These are phyloP conservation scores for Cladophialophora carrionii DNA, from an alignment of 2,329 filamentous ascomycete species.

Conservation along the genomic window DNA sequence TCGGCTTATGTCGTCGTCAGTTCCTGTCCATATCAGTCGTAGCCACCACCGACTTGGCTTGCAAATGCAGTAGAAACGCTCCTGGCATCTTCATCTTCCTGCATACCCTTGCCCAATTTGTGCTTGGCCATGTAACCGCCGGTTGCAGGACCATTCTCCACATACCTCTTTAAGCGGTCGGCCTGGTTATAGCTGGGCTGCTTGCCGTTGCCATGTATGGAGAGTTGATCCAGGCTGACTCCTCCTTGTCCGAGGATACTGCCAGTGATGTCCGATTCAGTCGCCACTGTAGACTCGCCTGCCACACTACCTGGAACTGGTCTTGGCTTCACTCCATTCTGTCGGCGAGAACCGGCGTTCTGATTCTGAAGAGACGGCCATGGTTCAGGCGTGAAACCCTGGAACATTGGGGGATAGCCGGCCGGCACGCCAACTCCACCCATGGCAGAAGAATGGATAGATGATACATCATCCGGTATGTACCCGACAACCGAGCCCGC, in stretches of 20 bases:
- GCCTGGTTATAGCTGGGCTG: constrained; percentile 76
- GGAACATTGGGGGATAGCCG: constrained; percentile 94
- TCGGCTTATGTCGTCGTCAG: constrained; percentile 16
- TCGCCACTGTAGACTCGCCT: constrained; percentile 89
- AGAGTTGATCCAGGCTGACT: constrained; percentile 75
- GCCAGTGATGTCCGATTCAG: constrained; percentile 81
- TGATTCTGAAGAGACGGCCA: constrained; percentile 84
- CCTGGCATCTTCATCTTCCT: constrained; percentile 87
- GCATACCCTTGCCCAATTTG: constrained; percentile 53
- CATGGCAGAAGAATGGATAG: constrained; percentile 87
- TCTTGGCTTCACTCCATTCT: constrained; percentile 67
- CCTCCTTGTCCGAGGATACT: constrained; percentile 83
- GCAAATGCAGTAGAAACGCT: constrained; percentile 96
- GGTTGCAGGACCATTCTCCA: constrained; percentile 76
- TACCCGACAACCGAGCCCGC: constrained; percentile 90
- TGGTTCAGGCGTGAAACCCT: constrained; percentile 79
- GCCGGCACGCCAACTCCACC: constrained; percentile 80
- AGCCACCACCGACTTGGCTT: constrained; percentile 78
- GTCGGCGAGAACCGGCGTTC: constrained; percentile 62
- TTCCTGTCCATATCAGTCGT: constrained; percentile 56
- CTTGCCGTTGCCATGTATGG: constrained; percentile 71
- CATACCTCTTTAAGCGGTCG: constrained; percentile 91
- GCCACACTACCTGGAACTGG: constrained; percentile 76
- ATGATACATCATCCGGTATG: constrained; percentile 95
- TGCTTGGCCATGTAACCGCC: constrained; percentile 66